Base-by-base conservation (phyloP, 345 rosid genomes). In the Camelina laxa region DNA sequence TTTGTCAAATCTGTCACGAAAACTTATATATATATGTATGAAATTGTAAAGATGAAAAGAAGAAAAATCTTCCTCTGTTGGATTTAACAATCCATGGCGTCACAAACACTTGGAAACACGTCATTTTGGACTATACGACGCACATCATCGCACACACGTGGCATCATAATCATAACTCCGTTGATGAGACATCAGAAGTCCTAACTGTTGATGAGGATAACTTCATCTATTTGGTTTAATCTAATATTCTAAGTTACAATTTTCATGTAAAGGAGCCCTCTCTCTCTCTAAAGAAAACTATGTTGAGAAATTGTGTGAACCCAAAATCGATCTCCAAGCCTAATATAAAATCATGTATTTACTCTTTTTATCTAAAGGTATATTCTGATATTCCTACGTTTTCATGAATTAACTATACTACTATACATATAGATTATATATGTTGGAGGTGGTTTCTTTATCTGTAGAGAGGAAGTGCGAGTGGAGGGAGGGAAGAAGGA, bases 391-490 rank as follows among this genome's bases (percentile, higher is more conserved):
- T n/a, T 49, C 44, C 6, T 50, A 49, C 21, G 14, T 69, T 38
- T 59, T 54, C n/a, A 62, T 35, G 51, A 69, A 31, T 17, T 22
- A 41, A 21, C 7, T 5, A 65, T 66, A 27, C 30, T 27, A 27
- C 30, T 27, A 20, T 33, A n/a, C 11, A 56, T 1, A 17, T 35
- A 16, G 3, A 53, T 41, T 30, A 15, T 17, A 51, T 2, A n/a
- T 9, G 19, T 10, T 10, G 38, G 17, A 11, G 21, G 6, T 24
- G 36, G 1, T 17, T 38, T 61, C 7, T 45, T 9, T 9, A 31
- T 41, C 41, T 53, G 55, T 63, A 44, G 69, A 79, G 83, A 75
- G 80, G 60, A 75, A 79, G 61, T 63, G 67, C 73, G 20, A 71
- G 62, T 8, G 48, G 48, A 10, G 77, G 69, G 27, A 79, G 60